Conservation (phyloP, 2,329 filamentous ascomycete genomes). For the Colletotrichum lindemuthianum region DNA sequence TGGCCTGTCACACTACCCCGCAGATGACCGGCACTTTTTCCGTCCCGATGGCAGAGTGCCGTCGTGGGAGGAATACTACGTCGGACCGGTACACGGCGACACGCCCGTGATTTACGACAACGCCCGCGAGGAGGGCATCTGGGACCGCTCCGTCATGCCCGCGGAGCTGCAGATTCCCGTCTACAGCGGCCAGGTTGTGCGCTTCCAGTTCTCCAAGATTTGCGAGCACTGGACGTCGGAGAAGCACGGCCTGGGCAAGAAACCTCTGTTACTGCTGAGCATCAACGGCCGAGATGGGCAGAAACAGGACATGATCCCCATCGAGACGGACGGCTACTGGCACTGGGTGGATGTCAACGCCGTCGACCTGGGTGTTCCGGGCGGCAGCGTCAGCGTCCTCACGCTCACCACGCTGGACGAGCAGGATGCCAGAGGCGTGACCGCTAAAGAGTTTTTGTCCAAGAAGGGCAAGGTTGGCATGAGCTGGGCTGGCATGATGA, state of each 20-base stretch:
- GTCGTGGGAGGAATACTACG: constrained; percentile 85
- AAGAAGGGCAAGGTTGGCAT: constrained; percentile 57
- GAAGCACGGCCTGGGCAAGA: constrained; percentile 70
- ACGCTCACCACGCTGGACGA: constrained; percentile 64
- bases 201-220: constrained; percentile 82
- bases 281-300: constrained; percentile 74
- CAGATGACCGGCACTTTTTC: constrained; percentile 75
- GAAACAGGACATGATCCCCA: constrained; percentile 73
- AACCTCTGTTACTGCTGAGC: constrained; percentile 76
- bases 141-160: constrained; percentile 70
- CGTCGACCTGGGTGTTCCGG: constrained; percentile 72
- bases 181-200: constrained; percentile 64
- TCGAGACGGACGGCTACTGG: constrained; percentile 81
- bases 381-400: constrained; percentile 73
- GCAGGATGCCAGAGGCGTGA: constrained; percentile 58
- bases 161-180: constrained; percentile 68
- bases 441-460: constrained; percentile 56
- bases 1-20: constrained; percentile 81
- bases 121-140: constrained; percentile 61
- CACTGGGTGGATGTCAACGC: constrained; percentile 84
- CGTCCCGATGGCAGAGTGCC: constrained; percentile 74
- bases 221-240: constrained; percentile 88
- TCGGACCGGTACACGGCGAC: constrained; percentile 65
- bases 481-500: constrained; percentile 55
- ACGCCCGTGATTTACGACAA: constrained; percentile 58